Evolutionary conservation across 768 basidiomycete genomes (phyloP).

Genomic region (Rhodotorula taiwanensis): DNA sequence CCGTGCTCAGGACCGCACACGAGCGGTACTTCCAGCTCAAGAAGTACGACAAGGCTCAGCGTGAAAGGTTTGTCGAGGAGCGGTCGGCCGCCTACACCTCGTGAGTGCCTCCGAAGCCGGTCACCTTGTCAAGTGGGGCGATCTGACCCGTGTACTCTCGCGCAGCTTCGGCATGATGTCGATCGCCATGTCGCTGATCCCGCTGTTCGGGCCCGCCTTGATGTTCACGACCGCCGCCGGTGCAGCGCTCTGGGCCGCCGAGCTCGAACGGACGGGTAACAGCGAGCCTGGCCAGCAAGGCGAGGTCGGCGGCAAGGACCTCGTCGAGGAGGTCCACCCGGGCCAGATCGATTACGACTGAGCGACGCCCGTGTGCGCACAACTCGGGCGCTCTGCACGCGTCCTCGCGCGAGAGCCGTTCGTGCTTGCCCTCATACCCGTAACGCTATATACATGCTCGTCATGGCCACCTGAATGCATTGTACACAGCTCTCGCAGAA

Average conservation of each 20-base stretch:
- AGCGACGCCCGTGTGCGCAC: no score
- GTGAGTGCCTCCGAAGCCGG: constrained; percentile 45
- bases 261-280: constrained; percentile 49
- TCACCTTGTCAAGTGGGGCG: background rate
- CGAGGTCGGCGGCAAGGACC: background rate
- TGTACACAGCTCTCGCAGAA: no score
- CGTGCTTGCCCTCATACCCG: no score
- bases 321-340: no score
- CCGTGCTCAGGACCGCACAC: constrained; percentile 54
- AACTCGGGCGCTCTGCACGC: no score
- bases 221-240: constrained; percentile 61
- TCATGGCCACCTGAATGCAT: no score
- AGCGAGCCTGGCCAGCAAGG: no score
- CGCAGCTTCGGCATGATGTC: constrained; percentile 57
- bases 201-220: constrained; percentile 53
- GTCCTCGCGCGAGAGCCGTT: no score
- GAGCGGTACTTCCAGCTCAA: constrained; percentile 66
- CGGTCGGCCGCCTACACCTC: constrained; percentile 60
- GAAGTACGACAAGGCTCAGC: constrained; percentile 48
- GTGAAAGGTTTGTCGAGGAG: constrained; percentile 47
- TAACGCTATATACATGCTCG: no score
- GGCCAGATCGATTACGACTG: no score
- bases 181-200: constrained; percentile 57
- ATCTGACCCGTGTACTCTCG: background rate
- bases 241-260: constrained; percentile 65